Conservation (phyloP, 2,329 filamentous ascomycete genomes). For the Podosphaera leucotricha region DNA sequence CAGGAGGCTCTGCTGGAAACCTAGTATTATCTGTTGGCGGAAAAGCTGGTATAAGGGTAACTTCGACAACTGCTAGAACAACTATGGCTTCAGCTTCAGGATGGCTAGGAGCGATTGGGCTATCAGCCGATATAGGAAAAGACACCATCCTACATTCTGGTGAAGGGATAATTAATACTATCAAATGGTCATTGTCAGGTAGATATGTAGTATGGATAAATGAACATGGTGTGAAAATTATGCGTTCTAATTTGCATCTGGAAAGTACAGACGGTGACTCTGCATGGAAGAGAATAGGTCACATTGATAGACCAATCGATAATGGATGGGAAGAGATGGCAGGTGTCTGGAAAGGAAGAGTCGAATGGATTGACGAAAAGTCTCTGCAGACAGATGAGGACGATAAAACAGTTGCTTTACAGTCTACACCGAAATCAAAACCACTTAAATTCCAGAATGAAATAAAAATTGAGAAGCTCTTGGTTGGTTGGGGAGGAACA, state of each 20-base stretch:
- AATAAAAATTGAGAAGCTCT: constrained; percentile 45
- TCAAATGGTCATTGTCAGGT: constrained; percentile 85
- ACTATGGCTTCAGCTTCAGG: constrained; percentile 64
- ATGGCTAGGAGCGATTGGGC: constrained; percentile 74
- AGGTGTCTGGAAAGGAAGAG: constrained; percentile 74
- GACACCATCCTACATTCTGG: constrained; percentile 78
- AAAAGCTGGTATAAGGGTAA: constrained; percentile 50
- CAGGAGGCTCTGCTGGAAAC: constrained; percentile 70
- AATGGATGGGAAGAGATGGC: constrained; percentile 93
- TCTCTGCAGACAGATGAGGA: constrained; percentile 51
- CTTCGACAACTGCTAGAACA: constrained; percentile 68
- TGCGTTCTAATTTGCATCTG: constrained; percentile 69
- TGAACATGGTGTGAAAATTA: constrained; percentile 92
- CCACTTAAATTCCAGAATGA: constrained; percentile 25
- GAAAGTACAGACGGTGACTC: constrained; percentile 54
- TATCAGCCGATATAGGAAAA: constrained; percentile 55
- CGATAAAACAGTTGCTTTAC: constrained; percentile 18
- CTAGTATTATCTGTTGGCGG: constrained; percentile 71
- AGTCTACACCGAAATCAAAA: constrained; percentile 24
- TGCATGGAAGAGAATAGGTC: constrained; percentile 85
- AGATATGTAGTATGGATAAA: constrained; percentile 92
- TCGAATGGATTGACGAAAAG: constrained; percentile 80
- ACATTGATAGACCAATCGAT: constrained; percentile 70
- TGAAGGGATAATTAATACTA: constrained; percentile 72
- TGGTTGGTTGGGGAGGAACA: constrained; percentile 89